Evolutionary conservation across 805 yeast genomes (phyloP).

Genomic region (Candida odintsovae): DNA sequence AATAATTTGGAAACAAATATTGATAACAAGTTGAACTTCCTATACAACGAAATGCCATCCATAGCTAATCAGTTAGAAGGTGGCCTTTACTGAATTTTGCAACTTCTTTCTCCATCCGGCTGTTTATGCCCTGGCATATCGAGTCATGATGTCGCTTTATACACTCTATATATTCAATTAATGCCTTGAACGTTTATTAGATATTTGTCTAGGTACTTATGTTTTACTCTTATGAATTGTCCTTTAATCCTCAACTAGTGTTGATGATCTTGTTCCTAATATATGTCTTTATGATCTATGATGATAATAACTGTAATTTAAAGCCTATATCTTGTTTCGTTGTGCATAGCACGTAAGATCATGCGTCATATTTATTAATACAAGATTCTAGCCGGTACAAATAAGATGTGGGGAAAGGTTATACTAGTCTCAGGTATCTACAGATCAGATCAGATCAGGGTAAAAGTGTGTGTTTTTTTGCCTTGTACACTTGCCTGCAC

Average conservation of each 20-base stretch:
- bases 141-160: background rate
- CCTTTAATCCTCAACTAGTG: background rate
- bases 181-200: background rate
- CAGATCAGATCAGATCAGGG: too few relatives aligned
- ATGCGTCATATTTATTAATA: too few relatives aligned
- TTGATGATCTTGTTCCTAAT: background rate
- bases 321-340: background rate
- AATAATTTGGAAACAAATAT: background rate
- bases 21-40: slow-evolving; percentile 4
- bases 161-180: background rate
- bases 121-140: background rate
- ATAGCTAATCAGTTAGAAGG: slow-evolving; percentile 1
- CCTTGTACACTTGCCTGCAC: too few relatives aligned
- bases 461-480: too few relatives aligned
- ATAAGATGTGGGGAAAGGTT: too few relatives aligned
- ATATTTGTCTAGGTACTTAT: background rate
- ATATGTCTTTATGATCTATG: background rate
- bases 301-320: background rate
- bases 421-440: too few relatives aligned
- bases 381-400: too few relatives aligned
- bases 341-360: background rate
- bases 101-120: background rate
- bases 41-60: slow-evolving; percentile 4
- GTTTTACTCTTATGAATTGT: background rate
- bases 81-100: background rate